A percentile compares a stretch with the other conserved stretches of the same genome.
Evolutionary conservation across 164 flowering plant species (phyloP).

Genomic region (Aristolochia californica): DNA sequence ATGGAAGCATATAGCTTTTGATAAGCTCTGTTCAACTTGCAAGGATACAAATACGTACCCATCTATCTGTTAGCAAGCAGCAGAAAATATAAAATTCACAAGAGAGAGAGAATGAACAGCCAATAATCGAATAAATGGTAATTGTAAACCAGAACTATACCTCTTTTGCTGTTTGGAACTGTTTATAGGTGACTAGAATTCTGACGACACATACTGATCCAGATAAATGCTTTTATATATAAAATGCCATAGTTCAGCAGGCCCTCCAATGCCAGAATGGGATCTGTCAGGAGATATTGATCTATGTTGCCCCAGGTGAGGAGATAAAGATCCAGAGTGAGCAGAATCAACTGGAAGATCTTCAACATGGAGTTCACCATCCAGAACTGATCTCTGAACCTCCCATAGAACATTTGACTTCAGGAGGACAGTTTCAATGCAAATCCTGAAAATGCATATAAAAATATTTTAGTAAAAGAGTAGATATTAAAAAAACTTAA

Average conservation of each 20-base stretch:
- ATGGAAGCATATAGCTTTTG: slow-evolving; percentile 84
- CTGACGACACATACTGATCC: slow-evolving; percentile 95
- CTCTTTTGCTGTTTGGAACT: slow-evolving; percentile 70
- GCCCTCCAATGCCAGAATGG: slow-evolving; percentile 63
- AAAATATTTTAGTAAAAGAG: not conserved
- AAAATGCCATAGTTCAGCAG: slow-evolving; percentile 96
- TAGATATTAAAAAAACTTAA: too few relatives aligned
- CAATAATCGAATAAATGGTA: not conserved
- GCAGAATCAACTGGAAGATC: slow-evolving; percentile 66
- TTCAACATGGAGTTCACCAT: slow-evolving; percentile 91
- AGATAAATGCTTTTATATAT: slow-evolving; percentile 84
- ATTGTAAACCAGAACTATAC: slow-evolving; percentile 20
- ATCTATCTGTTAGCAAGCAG: not conserved
- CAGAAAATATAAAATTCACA: not conserved
- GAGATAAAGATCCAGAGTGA: slow-evolving; percentile 39
- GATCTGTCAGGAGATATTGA: slow-evolving; percentile 28
- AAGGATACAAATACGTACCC: slow-evolving; percentile 8
- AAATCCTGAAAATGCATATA: slow-evolving; percentile 40
- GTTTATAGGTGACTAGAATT: slow-evolving; percentile 72
- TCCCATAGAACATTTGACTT: slow-evolving; percentile 92
- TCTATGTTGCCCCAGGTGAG: slow-evolving; percentile 51
- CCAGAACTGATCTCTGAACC: slow-evolving; percentile 78
- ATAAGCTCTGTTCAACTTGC: slow-evolving; percentile 89
- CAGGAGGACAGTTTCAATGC: slow-evolving; percentile 71
- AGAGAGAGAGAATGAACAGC: not conserved